These are phyloP conservation scores for Ceratocystis harringtonii DNA, from an alignment of 2,329 filamentous ascomycete species.

Conservation along the genomic window DNA sequence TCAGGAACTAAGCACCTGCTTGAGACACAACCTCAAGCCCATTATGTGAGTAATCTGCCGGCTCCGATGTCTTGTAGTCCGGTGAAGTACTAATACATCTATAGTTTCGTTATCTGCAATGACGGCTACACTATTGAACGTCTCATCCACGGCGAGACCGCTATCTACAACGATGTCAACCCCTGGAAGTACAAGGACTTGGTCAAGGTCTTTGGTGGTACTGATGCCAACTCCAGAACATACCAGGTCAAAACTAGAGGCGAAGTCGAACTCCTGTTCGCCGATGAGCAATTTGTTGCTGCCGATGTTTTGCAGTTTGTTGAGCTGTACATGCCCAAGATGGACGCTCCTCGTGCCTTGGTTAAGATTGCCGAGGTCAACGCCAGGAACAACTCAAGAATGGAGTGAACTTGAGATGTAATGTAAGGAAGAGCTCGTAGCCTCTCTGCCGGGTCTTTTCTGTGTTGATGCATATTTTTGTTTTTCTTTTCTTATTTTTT, in stretches of 20 bases:
- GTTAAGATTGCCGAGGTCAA: constrained; percentile 56
- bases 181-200: constrained; percentile 59
- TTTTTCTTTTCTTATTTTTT: not conserved
- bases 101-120: constrained; percentile 68
- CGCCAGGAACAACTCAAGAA: constrained; percentile 48
- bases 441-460: not conserved
- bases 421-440: not conserved
- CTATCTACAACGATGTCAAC: constrained; percentile 65
- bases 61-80: no score
- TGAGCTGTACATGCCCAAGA: constrained; percentile 64
- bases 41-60: constrained; percentile 49
- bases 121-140: constrained; percentile 83
- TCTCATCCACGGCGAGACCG: constrained; percentile 71
- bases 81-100: constrained; percentile 18
- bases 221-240: constrained; percentile 40
- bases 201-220: constrained; percentile 51
- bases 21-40: constrained; percentile 56
- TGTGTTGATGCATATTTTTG: not conserved
- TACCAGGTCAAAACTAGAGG: constrained; percentile 54
- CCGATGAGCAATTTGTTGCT: constrained; percentile 47
- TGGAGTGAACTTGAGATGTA: constrained; percentile 20
- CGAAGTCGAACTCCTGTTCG: constrained; percentile 51
- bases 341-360: constrained; percentile 59
- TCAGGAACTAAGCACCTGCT: constrained; percentile 74
- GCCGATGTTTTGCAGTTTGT: constrained; percentile 50